Base-by-base conservation (phyloP, 768 basidiomycete genomes). In the Rossbeevera mucosa region DNA sequence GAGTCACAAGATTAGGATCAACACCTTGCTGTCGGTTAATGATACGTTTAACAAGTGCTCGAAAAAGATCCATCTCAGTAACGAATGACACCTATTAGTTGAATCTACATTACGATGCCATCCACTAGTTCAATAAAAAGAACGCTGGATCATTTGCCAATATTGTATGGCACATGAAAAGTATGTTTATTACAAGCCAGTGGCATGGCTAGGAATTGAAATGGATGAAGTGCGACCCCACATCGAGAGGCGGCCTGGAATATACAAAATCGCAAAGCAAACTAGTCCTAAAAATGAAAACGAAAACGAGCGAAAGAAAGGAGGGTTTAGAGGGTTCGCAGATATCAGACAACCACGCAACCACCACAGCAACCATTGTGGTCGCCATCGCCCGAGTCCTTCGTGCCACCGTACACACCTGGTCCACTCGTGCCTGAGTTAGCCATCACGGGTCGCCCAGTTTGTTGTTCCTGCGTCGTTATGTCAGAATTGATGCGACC, bases 381-480 rank as follows among this genome's bases (percentile, higher is more conserved):
- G 30, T 79, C 78, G 47, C 85, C 81, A 30, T 83, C 78, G 47
- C 73, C 67, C 43, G 76, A 69, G 45, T 77, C 78, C 5, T 65
- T 71, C 56, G 74, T 60, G 16, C 69, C 51, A 54, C 59, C 75
- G 57, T 83, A 86, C 8, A 67, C 70, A 5, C 81, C 83, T 24
- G 80, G 66, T 14, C 71, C 68, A 47, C 70, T 71, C 20, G 69
- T 65, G 28, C 71, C 69, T 5, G 71, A 58, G 38, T 75, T 82
- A 29, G 78, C 64, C 54, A 81, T 76, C 22, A 76, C 74, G 4
- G 86, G 85, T 51, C 88, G 83, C 20, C 87, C 88, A 16, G 82
- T 85, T 73, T 88, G 83, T 71, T 87, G 86, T 61, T 88, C 86
- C 87, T 88, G 52, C 8, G 7, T 18, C 38, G 20, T 47, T 21